Evolutionary conservation across 2,329 filamentous ascomycete genomes (phyloP).

Genomic region (Pseudogymnoascus sp.): DNA sequence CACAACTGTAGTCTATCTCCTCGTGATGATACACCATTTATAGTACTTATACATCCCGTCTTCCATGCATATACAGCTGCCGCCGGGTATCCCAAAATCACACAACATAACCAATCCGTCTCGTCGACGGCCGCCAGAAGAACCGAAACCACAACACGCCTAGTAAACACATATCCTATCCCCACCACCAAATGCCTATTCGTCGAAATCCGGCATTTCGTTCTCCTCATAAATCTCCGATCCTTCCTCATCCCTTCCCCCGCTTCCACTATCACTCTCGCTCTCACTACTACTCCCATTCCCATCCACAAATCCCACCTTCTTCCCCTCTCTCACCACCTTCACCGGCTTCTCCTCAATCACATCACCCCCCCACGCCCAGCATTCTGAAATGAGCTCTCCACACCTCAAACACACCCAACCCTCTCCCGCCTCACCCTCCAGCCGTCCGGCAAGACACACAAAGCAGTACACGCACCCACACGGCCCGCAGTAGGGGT

Average conservation of each 20-base stretch:
- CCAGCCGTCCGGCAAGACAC: conserved; percentile 81
- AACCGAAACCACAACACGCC: conserved; percentile 5
- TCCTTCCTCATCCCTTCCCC: conserved; percentile 19
- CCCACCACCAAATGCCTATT: conserved; percentile 1
- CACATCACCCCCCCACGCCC: conserved; percentile 87
- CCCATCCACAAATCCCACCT: conserved; percentile 52
- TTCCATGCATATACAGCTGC: not conserved
- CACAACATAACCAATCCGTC: conserved; percentile 2
- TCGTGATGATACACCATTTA: conserved; percentile 2
- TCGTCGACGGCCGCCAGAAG: not conserved
- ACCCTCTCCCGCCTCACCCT: conserved; percentile 87
- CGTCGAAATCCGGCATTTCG: conserved; percentile 23
- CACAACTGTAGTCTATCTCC: not conserved
- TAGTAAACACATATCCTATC: not conserved
- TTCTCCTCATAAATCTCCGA: conserved; percentile 29
- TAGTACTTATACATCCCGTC: conserved; percentile 5
- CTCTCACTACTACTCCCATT: conserved; percentile 12
- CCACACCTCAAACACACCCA: conserved; percentile 90
- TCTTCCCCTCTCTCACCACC: conserved; percentile 38
- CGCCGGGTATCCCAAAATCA: conserved; percentile 7
- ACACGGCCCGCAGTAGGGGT: conserved; percentile 89
- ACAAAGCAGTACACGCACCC: conserved; percentile 94
- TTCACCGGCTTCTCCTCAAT: conserved; percentile 44
- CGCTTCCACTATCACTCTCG: conserved; percentile 10
- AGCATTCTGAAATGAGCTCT: conserved; percentile 72